These are phyloP conservation scores for Galeopsis tetrahit DNA, from an alignment of 257 asterid genomes.

Conservation along the genomic window DNA sequence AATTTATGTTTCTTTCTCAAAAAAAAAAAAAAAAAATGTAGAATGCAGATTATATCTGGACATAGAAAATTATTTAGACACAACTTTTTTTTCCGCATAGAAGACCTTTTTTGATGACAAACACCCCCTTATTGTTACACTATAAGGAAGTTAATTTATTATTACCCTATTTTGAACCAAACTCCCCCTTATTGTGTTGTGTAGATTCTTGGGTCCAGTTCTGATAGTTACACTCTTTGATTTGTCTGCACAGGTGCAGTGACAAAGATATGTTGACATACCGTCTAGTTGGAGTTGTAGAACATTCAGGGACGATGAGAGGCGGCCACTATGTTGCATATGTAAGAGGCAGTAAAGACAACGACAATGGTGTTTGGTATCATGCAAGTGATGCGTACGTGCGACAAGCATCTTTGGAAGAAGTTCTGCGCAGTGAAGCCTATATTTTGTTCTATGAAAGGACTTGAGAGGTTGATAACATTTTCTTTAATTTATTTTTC, in stretches of 20 bases:
- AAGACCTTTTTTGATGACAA: no score
- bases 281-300: constrained; percentile 78
- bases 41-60: neutral
- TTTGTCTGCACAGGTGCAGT: constrained; percentile 44
- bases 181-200: neutral
- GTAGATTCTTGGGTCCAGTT: neutral
- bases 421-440: constrained; percentile 75
- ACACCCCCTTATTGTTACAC: no score
- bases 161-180: no score
- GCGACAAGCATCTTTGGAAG: constrained; percentile 61
- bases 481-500: constrained; percentile 33
- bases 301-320: constrained; percentile 86
- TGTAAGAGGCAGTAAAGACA: constrained; percentile 53
- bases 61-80: neutral
- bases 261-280: constrained; percentile 46
- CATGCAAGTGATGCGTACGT: constrained; percentile 77
- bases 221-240: neutral
- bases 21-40: no score
- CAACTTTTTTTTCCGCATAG: neutral
- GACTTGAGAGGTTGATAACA: constrained; percentile 49
- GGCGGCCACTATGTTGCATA: constrained; percentile 89
- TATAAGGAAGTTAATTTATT: no score
- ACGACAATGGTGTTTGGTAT: constrained; percentile 61
- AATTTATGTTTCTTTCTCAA: no score
- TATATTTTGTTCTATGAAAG: constrained; percentile 82